Conservation (phyloP, 2,329 filamentous ascomycete genomes). For the Fusarium bactridioides region DNA sequence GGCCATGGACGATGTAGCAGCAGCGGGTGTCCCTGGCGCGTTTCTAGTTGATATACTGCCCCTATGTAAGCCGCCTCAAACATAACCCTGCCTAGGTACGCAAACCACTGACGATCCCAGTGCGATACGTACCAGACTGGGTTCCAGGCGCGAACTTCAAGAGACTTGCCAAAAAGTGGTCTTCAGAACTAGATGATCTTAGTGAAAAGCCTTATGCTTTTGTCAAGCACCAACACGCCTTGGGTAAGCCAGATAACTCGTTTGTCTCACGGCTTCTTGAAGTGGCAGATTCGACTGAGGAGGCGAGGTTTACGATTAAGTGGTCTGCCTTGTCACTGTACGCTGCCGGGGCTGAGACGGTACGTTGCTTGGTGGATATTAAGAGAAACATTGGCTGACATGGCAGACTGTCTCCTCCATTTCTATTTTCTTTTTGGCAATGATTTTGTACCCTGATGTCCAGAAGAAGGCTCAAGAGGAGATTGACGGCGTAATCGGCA, state of each 20-base stretch:
- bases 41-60: conserved; percentile 32
- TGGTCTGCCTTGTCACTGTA: conserved; percentile 34
- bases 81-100: background rate
- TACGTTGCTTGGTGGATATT: background rate
- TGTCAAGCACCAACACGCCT: conserved; percentile 20
- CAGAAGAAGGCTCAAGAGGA: conserved; percentile 29
- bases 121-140: conserved; percentile 27
- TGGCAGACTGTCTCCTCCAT: conserved; percentile 27
- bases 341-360: conserved; percentile 32
- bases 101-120: background rate
- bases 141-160: conserved; percentile 25
- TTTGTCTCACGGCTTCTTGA: conserved; percentile 16
- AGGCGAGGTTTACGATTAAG: conserved; percentile 25
- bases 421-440: conserved; percentile 28
- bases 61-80: conserved; percentile 5
- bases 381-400: background rate
- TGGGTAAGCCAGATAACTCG: conserved; percentile 8
- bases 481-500: conserved; percentile 38
- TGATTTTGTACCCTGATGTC: conserved; percentile 17
- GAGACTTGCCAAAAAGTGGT: conserved; percentile 12
- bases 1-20: conserved; percentile 24
- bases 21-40: conserved; percentile 17
- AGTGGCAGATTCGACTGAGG: conserved; percentile 2
- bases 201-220: conserved; percentile 26
- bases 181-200: background rate